phyloP scores from a whole-genome alignment of 345 rosid species.

The Citrus reticulata region DNA sequence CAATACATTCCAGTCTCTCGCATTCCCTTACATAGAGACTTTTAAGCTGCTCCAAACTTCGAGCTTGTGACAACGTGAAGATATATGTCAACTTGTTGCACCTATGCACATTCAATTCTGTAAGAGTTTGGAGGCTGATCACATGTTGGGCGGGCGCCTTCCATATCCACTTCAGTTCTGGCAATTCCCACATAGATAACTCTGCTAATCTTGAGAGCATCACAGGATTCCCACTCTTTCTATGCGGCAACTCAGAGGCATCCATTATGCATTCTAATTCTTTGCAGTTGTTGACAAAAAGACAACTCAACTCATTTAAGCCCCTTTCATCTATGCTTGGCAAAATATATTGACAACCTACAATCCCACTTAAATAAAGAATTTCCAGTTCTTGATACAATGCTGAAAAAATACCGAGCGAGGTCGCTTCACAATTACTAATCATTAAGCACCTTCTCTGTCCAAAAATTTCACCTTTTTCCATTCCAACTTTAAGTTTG shows the following conservation, averaged over 20 bases:
- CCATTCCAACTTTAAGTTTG: too few relatives aligned
- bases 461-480: too few relatives aligned
- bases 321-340: background rate
- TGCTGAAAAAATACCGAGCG: background rate
- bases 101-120: too few relatives aligned
- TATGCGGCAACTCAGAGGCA: background rate
- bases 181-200: fast-evolving
- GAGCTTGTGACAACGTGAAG: too few relatives aligned
- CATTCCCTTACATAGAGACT: too few relatives aligned
- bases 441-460: too few relatives aligned
- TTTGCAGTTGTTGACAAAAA: background rate
- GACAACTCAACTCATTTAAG: background rate
- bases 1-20: too few relatives aligned
- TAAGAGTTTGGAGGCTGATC: too few relatives aligned
- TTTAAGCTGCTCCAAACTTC: too few relatives aligned
- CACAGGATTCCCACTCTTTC: background rate
- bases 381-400: background rate
- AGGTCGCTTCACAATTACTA: background rate
- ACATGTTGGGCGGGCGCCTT: background rate
- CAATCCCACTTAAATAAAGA: background rate
- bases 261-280: background rate
- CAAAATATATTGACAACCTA: background rate
- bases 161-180: background rate
- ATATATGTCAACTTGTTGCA: too few relatives aligned
- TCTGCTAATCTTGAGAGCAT: background rate